Evolutionary conservation across 805 yeast species (phyloP), one percentile per base, ranked within the genome.

Genomic region (Clavispora phyllophila): DNA sequence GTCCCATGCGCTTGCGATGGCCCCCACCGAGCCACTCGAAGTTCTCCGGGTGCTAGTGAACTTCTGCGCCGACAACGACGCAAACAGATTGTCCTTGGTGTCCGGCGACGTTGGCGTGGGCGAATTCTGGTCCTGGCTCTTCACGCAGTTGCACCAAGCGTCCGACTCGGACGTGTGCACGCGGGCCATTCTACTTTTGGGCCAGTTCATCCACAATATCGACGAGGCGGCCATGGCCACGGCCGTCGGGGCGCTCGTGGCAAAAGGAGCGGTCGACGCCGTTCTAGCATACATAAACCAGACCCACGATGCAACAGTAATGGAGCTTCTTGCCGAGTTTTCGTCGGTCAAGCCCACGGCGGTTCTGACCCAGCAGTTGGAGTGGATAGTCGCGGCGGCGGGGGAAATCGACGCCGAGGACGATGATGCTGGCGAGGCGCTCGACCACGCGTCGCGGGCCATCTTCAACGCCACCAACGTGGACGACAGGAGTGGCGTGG

Each of bases 21-120:
- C 27, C 29, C 20, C 49, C 18, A 41, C 43, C 12, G 39, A 28
- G 9, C 43, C 49, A 5, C 42, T 48, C 9, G 61, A 62, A 19
- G 48, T 48, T 2, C 48, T 64, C 15, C 45, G 73, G 36, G 65
- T 59, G 3, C 46, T 66, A 17, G 54, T 70, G 43, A 70, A 70
- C 37, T 53, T 58, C 37, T 45, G 61, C 23, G 74, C 75, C 3
- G 65, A 63, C 46, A 65, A 57, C 44, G 67, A 50, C 25, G 49
- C 44, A 10, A 59, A 58, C 44, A 26, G 62, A 12, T 27, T 26
- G 4, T 41, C 22, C 19, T 26, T 44, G 33, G 32, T 44, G 19
- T 17, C 37, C 9, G 20, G 41, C n/a, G 46, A 39, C 10, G 35
- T 36, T 10, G 44, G 33, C 3, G 45, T 37, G 18, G 41, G 38